phyloP scores from a whole-genome alignment of 163 green algal genomes.

The Chlorella variabilis region DNA sequence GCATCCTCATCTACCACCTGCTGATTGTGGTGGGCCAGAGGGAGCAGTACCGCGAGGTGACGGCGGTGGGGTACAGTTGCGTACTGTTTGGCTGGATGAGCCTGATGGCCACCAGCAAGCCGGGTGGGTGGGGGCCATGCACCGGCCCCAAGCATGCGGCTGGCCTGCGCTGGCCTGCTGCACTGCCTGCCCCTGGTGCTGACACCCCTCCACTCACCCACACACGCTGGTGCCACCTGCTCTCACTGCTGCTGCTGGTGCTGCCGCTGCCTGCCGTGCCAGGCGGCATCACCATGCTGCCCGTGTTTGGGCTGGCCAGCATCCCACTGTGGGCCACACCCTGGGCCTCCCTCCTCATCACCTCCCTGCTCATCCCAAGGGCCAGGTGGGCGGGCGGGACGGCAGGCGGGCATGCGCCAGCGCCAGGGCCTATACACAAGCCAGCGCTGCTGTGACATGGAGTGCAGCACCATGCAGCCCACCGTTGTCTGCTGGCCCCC shows the following conservation, averaged over 20 bases:
- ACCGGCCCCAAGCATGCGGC: background rate
- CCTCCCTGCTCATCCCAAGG: slow-evolving; percentile 67
- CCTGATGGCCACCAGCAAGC: slow-evolving; percentile 50
- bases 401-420: too few species aligned
- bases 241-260: too few species aligned
- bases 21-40: slow-evolving; percentile 29
- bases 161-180: too few species aligned
- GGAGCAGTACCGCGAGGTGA: slow-evolving; percentile 52
- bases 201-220: too few species aligned
- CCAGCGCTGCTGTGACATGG: background rate
- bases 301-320: slow-evolving; percentile 51
- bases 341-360: slow-evolving; percentile 72
- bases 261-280: background rate
- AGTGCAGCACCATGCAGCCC: background rate
- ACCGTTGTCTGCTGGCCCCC: background rate
- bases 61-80: slow-evolving; percentile 71
- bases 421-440: too few species aligned
- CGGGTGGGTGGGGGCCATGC: background rate
- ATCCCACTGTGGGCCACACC: slow-evolving; percentile 63
- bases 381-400: slow-evolving; percentile 58
- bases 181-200: too few species aligned
- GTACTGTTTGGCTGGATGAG: slow-evolving; percentile 85
- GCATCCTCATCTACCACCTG: slow-evolving; percentile 62
- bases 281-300: slow-evolving; percentile 43
- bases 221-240: too few species aligned